These are phyloP conservation scores for Aspergillus ochraceoroseus DNA, from an alignment of 2,329 filamentous ascomycete species.

Conservation along the genomic window DNA sequence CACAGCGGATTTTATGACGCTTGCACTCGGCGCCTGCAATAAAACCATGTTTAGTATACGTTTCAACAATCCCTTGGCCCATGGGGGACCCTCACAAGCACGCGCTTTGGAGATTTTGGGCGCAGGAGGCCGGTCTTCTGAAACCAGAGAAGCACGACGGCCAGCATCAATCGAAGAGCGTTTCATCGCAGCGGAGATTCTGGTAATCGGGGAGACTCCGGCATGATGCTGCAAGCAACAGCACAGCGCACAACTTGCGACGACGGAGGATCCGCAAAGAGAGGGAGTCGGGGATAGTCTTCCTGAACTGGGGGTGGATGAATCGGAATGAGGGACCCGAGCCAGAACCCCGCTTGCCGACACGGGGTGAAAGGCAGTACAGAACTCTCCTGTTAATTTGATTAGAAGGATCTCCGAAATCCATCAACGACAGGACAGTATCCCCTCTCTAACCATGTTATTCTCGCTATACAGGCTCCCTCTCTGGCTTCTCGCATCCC, in stretches of 20 bases:
- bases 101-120: constrained; percentile 42
- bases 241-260: constrained; percentile 12
- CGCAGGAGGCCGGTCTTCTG: constrained; percentile 21
- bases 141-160: constrained; percentile 21
- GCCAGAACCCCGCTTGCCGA: constrained; percentile 11
- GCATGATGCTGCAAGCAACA: constrained; percentile 20
- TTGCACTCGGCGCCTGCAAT: constrained; percentile 49
- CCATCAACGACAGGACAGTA: no score
- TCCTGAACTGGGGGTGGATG: constrained; percentile 7
- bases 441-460: no score
- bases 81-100: constrained; percentile 33
- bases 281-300: constrained; percentile 6
- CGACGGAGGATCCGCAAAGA: constrained; percentile 7
- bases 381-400: no score
- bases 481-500: neutral
- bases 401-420: no score
- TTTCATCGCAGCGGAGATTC: constrained; percentile 27
- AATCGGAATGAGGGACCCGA: no score
- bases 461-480: neutral
- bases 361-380: no score
- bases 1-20: constrained; percentile 54
- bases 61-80: no score
- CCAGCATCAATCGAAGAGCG: constrained; percentile 37
- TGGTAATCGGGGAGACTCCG: constrained; percentile 26
- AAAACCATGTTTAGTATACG: no score